These are phyloP conservation scores for Venturia aucupariae DNA, from an alignment of 2,329 filamentous ascomycete genomes.

Conservation along the genomic window DNA sequence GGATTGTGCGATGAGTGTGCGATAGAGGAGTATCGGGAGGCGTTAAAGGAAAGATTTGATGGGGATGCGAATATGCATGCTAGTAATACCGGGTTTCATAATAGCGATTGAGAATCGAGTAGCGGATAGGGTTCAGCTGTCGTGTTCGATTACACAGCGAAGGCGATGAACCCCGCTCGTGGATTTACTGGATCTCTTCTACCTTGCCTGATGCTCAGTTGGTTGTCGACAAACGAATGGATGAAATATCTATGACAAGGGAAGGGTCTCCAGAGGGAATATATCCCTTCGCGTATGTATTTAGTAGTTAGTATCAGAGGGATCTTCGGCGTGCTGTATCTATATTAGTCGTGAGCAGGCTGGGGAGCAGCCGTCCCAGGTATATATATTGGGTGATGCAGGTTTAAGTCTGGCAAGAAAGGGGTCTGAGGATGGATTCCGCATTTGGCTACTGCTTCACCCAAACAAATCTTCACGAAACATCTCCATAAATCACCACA, in stretches of 20 bases:
- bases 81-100: background rate
- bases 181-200: too few relatives aligned
- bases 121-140: background rate
- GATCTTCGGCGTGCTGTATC: too few relatives aligned
- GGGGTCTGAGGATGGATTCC: background rate
- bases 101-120: background rate
- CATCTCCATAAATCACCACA: background rate
- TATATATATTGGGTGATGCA: background rate
- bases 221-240: too few relatives aligned
- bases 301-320: too few relatives aligned
- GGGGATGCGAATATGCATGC: constrained; percentile 4
- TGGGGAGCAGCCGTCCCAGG: background rate
- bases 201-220: too few relatives aligned
- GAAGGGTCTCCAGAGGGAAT: too few relatives aligned
- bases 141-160: background rate
- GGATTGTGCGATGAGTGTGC: background rate
- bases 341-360: background rate
- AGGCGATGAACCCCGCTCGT: too few relatives aligned
- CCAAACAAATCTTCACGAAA: background rate
- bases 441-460: background rate
- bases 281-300: too few relatives aligned
- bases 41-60: background rate
- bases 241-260: too few relatives aligned
- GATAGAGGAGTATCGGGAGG: background rate
- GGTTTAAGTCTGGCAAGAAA: background rate